phyloP scores from a whole-genome alignment of 768 basidiomycete genomes.

The Fibroporia radiculosa region DNA sequence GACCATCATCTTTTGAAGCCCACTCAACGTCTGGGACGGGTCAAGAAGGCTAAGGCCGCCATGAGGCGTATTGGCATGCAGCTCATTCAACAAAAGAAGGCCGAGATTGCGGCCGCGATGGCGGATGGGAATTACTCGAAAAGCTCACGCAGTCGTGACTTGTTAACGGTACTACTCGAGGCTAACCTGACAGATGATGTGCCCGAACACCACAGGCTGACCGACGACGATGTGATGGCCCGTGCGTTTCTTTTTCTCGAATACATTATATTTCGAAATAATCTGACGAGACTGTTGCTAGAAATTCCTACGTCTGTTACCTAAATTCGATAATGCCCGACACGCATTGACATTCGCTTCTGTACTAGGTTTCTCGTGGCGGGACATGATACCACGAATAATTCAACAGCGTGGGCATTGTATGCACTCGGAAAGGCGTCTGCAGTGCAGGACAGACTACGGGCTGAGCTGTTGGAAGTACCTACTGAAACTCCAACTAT shows the following conservation, averaged over 20 bases:
- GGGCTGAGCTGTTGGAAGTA: conserved; percentile 34
- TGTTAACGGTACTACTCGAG: conserved; percentile 51
- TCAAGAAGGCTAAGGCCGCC: conserved; percentile 6
- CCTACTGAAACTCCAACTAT: conserved; percentile 44
- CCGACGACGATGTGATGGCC: conserved; percentile 55
- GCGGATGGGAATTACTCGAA: conserved; percentile 16
- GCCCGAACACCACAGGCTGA: conserved; percentile 44
- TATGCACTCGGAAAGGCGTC: conserved; percentile 31
- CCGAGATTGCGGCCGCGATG: conserved; percentile 13
- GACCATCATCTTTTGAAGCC: neutral
- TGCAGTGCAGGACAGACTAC: conserved; percentile 29
- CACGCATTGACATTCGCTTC: neutral
- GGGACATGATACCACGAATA: conserved; percentile 35
- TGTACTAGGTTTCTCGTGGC: conserved; percentile 22
- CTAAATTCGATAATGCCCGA: neutral
- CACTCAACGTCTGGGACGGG: neutral
- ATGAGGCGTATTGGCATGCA: conserved; percentile 22
- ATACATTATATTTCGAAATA: neutral
- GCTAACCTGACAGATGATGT: conserved; percentile 61
- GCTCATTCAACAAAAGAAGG: conserved; percentile 20
- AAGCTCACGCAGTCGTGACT: conserved; percentile 32
- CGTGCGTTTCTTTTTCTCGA: conserved; percentile 27
- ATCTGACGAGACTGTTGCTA: neutral
- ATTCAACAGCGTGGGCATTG: conserved; percentile 28
- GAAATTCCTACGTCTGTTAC: conserved; percentile 11